Evolutionary conservation across 805 yeast genomes (phyloP).

Genomic region (Candida caryicola): DNA sequence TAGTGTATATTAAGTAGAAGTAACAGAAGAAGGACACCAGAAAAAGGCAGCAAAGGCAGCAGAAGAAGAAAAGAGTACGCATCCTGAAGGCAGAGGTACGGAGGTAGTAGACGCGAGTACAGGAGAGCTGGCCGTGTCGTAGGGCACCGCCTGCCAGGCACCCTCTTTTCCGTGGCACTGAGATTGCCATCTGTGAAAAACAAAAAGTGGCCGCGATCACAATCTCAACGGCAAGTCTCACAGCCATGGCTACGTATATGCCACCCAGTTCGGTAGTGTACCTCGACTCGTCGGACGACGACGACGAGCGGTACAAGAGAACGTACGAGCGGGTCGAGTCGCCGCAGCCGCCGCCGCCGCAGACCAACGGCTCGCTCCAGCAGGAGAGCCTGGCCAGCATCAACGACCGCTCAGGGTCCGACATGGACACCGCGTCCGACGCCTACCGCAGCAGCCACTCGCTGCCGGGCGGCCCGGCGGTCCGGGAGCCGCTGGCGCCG

Average conservation of each 20-base stretch:
- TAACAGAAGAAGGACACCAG: neutral
- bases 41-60: neutral
- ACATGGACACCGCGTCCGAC: neutral
- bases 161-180: too few relatives aligned
- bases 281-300: slow-evolving; percentile 5
- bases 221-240: neutral
- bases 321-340: neutral
- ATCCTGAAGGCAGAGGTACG: too few relatives aligned
- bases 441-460: neutral
- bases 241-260: neutral
- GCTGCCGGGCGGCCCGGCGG: neutral
- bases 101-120: too few relatives aligned
- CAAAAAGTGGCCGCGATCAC: too few relatives aligned
- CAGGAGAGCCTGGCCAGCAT: neutral
- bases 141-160: too few relatives aligned
- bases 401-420: neutral
- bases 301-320: neutral
- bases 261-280: slow-evolving; percentile 1
- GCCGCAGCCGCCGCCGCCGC: neutral
- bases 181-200: too few relatives aligned
- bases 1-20: neutral
- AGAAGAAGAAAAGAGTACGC: neutral
- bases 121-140: too few relatives aligned
- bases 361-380: neutral
- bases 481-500: too few relatives aligned